Percentiles rank a stretch among this genome's conserved stretches.
Conservation (phyloP, 768 basidiomycete species). For the Candolleomyces efflorescens region DNA sequence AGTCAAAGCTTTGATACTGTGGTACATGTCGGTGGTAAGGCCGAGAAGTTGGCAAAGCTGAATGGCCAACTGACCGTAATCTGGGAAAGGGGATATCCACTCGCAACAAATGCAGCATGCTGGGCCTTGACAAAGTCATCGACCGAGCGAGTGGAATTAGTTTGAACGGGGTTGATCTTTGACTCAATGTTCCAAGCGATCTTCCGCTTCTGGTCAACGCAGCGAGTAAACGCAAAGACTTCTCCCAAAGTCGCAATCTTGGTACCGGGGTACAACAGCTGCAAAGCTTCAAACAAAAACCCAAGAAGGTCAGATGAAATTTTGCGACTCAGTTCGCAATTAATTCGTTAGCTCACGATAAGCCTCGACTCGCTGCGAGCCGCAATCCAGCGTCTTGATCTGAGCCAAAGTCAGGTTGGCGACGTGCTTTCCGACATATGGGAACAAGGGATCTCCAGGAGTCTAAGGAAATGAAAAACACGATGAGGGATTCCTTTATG, state of each 20-base stretch:
- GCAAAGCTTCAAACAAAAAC: conserved; percentile 41
- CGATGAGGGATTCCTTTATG: not conserved
- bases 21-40: not conserved
- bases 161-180: conserved; percentile 56
- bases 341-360: conserved; percentile 48
- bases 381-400: conserved; percentile 78
- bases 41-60: not conserved
- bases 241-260: conserved; percentile 72
- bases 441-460: conserved; percentile 55
- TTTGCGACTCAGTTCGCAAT: not conserved
- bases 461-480: conserved; percentile 32
- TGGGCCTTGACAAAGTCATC: conserved; percentile 62
- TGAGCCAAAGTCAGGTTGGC: conserved; percentile 78
- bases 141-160: conserved; percentile 48
- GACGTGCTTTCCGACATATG: conserved; percentile 73
- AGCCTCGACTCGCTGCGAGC: conserved; percentile 54
- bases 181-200: conserved; percentile 79
- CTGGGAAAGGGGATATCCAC: conserved; percentile 51
- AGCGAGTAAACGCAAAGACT: conserved; percentile 71
- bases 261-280: conserved; percentile 61
- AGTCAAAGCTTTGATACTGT: conserved; percentile 80
- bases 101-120: conserved; percentile 51
- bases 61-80: conserved; percentile 51
- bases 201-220: conserved; percentile 59
- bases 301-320: not conserved